Evolutionary conservation across 306 rosid species (phyloP).

Genomic region (Rosa lucieae): DNA sequence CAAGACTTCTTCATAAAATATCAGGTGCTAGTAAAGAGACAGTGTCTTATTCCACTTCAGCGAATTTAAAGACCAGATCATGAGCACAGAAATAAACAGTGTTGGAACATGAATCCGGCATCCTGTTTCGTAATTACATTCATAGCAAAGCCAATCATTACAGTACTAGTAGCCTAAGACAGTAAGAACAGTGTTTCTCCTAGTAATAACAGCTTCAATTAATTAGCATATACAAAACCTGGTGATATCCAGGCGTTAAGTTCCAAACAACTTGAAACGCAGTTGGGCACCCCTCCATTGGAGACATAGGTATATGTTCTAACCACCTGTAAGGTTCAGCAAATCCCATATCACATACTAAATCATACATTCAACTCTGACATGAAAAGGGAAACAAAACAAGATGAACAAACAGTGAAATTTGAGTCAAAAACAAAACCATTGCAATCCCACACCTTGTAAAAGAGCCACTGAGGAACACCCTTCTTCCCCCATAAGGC

Average conservation of each 20-base stretch:
- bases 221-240: conserved; percentile 45
- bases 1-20: conserved; percentile 4
- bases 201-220: conserved; percentile 1
- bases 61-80: neutral
- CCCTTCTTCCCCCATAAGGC: conserved; percentile 82
- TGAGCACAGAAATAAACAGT: neutral
- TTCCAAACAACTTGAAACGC: conserved; percentile 80
- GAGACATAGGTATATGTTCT: conserved; percentile 65
- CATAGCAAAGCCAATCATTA: neutral
- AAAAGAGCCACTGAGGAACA: conserved; percentile 66
- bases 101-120: neutral
- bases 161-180: neutral
- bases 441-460: conserved; percentile 45
- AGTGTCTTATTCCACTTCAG: neutral
- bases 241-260: conserved; percentile 75
- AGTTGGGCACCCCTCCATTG: conserved; percentile 70
- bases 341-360: conserved; percentile 25
- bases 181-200: neutral
- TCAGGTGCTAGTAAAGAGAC: conserved; percentile 6
- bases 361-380: neutral
- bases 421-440: conserved; percentile 6
- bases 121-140: neutral
- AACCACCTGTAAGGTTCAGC: conserved; percentile 56
- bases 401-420: conserved; percentile 11
- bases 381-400: conserved; percentile 9